These are phyloP conservation scores for Apiospora malaysiana DNA, from an alignment of 2,329 filamentous ascomycete species.

Conservation along the genomic window DNA sequence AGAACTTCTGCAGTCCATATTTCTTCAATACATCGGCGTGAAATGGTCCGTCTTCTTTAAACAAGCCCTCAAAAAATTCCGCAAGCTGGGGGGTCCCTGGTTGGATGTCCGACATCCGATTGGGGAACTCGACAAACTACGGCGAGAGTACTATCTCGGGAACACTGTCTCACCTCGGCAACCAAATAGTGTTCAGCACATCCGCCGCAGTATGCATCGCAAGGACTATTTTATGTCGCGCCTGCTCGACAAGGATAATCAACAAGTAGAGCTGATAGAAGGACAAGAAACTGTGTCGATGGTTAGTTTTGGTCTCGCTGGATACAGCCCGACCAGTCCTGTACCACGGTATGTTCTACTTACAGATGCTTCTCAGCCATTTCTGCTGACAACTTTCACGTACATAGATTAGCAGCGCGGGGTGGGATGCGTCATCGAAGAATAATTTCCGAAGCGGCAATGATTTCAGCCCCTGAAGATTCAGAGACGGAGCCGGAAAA, in stretches of 20 bases:
- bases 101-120: constrained; percentile 24
- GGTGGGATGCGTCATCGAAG: background rate
- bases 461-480: background rate
- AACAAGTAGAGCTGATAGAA: constrained; percentile 35
- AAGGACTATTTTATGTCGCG: constrained; percentile 53
- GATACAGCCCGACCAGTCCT: no score
- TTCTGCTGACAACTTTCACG: background rate
- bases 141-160: constrained; percentile 46
- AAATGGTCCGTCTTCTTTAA: constrained; percentile 54
- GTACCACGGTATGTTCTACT: background rate
- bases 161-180: background rate
- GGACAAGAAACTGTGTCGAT: constrained; percentile 45
- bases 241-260: constrained; percentile 41
- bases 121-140: constrained; percentile 34
- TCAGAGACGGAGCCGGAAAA: background rate
- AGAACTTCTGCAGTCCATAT: constrained; percentile 56
- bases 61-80: constrained; percentile 39
- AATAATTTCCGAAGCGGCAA: background rate
- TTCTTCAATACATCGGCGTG: constrained; percentile 56
- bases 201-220: constrained; percentile 41
- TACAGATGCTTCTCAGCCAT: background rate
- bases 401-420: background rate
- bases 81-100: constrained; percentile 44
- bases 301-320: constrained; percentile 29
- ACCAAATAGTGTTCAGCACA: constrained; percentile 35